Base-by-base conservation (phyloP, 177 flowering plant species). In the Vitis hybrid region DNA sequence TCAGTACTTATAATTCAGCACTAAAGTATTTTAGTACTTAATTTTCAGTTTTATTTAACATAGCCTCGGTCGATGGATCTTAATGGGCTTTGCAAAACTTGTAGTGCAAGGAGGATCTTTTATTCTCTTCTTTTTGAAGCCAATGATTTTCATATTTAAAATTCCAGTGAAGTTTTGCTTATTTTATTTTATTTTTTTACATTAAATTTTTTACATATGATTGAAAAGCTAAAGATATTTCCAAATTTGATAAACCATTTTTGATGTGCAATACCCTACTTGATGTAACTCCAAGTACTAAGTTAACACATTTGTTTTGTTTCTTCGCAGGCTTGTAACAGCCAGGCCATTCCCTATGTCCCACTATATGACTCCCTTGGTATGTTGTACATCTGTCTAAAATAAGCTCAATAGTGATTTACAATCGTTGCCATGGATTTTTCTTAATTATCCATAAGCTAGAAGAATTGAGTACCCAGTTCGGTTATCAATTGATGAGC, bases 321-420 rank as follows among this genome's bases (percentile, higher is more conserved):
- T 51, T 65, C 48, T 69, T 75, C 49, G 55, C 91, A 92, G 97
- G 99, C 94, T 72, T 96, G 99, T 75, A 86, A 78, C 70, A 81
- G 94, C 80, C 94, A 92, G 0, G 86, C 83, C 8, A 79, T 96
- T 65, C 67, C 84, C 11, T 94, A 89, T 76, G 96, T 96, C n/a
- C 99, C 99, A 11, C 85, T 96, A 2, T 96, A 96, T 60, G 99
- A 96, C 73, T 86, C 94, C 27, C 96, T 96, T 7, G 98, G 98
- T 92, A 76, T 52, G 79, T 62, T 65, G 11, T 40, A 6, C 46
- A 40, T 40, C 9, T 1, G 48, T 40, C 48, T 40, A 0, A 40
- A 40, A 40, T 40, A 40, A 6, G 48, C 48, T 9, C 9, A 40
- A 40, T 0, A 40, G 48, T 40, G 48, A 40, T 0, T 40, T 40